Evolutionary conservation across 177 flowering plant species (phyloP).

Genomic region (Vitis hybrid): DNA sequence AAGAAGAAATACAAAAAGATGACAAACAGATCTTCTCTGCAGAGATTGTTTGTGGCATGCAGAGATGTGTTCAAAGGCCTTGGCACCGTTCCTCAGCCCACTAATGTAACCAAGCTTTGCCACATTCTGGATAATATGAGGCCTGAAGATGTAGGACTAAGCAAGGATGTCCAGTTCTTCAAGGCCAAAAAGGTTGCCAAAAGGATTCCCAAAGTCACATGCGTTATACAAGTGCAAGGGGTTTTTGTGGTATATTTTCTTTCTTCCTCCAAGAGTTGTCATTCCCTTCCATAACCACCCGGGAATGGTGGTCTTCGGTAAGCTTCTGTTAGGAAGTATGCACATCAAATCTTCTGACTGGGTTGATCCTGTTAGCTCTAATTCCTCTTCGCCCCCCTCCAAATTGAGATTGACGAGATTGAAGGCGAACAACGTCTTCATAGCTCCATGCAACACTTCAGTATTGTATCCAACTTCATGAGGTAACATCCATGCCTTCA

Average conservation of each 20-base stretch:
- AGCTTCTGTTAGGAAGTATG: slow-evolving; percentile 72
- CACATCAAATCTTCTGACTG: slow-evolving; percentile 80
- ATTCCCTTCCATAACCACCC: slow-evolving; percentile 93
- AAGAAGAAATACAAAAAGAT: slow-evolving; percentile 25
- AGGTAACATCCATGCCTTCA: slow-evolving; percentile 86
- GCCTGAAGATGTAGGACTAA: slow-evolving; percentile 75
- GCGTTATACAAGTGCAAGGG: slow-evolving; percentile 49
- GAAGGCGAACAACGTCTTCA: slow-evolving; percentile 46
- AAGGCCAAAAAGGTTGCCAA: slow-evolving; percentile 24
- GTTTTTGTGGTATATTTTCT: slow-evolving; percentile 70
- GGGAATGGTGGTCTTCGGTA: slow-evolving; percentile 85
- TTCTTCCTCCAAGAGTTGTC: slow-evolving; percentile 62
- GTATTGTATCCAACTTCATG: slow-evolving; percentile 78
- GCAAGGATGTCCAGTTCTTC: slow-evolving; percentile 50
- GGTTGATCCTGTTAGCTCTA: slow-evolving; percentile 34
- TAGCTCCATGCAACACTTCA: slow-evolving; percentile 68
- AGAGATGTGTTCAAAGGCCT: slow-evolving; percentile 55
- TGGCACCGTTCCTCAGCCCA: slow-evolving; percentile 58
- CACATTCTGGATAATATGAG: slow-evolving; percentile 57
- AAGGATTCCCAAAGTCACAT: slow-evolving; percentile 47
- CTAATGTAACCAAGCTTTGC: slow-evolving; percentile 46
- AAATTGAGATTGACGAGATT: slow-evolving; percentile 52
- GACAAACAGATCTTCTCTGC: slow-evolving; percentile 22
- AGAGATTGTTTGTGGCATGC: slow-evolving; percentile 47
- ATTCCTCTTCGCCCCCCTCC: slow-evolving; percentile 21